phyloP scores from a whole-genome alignment of 2,329 filamentous ascomycete species.

The Periconia macrospinosa region DNA sequence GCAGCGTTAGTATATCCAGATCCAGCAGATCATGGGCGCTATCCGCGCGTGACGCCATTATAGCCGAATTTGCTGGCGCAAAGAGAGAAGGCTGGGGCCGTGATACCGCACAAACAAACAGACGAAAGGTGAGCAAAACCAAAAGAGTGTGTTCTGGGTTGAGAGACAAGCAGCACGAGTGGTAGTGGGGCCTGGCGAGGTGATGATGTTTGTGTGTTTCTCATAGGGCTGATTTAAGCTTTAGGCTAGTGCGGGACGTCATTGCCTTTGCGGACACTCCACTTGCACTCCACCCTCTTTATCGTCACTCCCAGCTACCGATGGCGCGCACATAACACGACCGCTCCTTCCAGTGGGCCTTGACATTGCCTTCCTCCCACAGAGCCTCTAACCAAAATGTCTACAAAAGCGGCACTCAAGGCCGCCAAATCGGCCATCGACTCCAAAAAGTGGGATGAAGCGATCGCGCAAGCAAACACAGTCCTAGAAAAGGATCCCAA shows the following conservation, averaged over 20 bases:
- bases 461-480: slow-evolving; percentile 67
- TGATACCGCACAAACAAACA: not conserved
- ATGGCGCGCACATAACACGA: slow-evolving; percentile 27
- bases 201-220: slow-evolving; percentile 23
- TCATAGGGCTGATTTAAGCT: slow-evolving; percentile 29
- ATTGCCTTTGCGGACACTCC: slow-evolving; percentile 14
- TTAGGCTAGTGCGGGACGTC: slow-evolving; percentile 29
- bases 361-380: not conserved
- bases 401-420: slow-evolving; percentile 74
- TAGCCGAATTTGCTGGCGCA: slow-evolving; percentile 1
- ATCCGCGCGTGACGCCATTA: slow-evolving; percentile 40
- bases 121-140: not conserved
- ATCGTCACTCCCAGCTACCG: slow-evolving; percentile 2
- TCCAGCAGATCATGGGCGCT: slow-evolving; percentile 53
- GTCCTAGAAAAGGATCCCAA: slow-evolving; percentile 72
- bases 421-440: slow-evolving; percentile 77
- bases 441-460: slow-evolving; percentile 76
- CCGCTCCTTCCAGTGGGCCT: slow-evolving; percentile 14
- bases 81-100: not conserved
- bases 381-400: slow-evolving; percentile 21
- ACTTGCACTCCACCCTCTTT: slow-evolving; percentile 12
- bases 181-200: slow-evolving; percentile 5
- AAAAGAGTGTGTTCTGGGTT: not conserved
- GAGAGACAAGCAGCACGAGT: not conserved
- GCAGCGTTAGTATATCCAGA: slow-evolving; percentile 76